Percentiles rank a stretch among this genome's conserved stretches.
Evolutionary conservation across 768 basidiomycete genomes (phyloP).

Genomic region (Rubroboletus pulcherrimus): DNA sequence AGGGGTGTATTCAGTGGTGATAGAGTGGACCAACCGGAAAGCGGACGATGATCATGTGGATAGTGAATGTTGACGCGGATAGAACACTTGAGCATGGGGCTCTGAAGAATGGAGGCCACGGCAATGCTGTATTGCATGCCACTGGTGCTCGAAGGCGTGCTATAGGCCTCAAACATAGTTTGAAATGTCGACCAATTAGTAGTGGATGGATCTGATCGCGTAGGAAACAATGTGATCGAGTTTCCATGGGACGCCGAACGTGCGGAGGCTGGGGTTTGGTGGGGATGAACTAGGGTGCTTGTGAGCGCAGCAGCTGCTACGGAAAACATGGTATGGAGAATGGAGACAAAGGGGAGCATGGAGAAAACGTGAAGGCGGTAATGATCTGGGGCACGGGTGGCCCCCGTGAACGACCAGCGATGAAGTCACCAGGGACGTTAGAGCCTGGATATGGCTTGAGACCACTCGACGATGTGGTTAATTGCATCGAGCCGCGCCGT

Average conservation of each 20-base stretch:
- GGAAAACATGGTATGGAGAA: slow-evolving; percentile 12
- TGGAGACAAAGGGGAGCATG: slow-evolving; percentile 19
- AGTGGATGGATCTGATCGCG: slow-evolving; percentile 20
- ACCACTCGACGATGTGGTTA: not conserved
- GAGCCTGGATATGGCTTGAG: not conserved
- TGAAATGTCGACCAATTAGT: not conserved
- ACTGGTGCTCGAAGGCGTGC: slow-evolving; percentile 6
- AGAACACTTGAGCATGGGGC: slow-evolving; percentile 1
- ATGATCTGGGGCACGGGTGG: slow-evolving; percentile 12
- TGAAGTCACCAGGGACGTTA: not conserved
- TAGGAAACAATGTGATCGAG: not conserved
- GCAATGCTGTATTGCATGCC: slow-evolving; percentile 12
- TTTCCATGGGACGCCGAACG: not conserved
- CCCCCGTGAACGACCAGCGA: slow-evolving; percentile 2
- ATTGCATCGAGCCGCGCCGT: not conserved
- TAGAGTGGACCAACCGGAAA: slow-evolving; percentile 17
- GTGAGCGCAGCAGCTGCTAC: slow-evolving; percentile 12
- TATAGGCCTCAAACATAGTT: slow-evolving; percentile 4
- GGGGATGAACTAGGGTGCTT: slow-evolving; percentile 10
- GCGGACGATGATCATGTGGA: slow-evolving; percentile 8
- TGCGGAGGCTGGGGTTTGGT: slow-evolving; percentile 7
- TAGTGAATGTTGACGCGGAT: not conserved
- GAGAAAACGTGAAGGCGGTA: slow-evolving; percentile 24
- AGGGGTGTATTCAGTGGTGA: slow-evolving; percentile 17
- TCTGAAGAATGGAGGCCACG: slow-evolving; percentile 13